Evolutionary conservation across 345 rosid species (phyloP).

Genomic region (Salix viminalis): DNA sequence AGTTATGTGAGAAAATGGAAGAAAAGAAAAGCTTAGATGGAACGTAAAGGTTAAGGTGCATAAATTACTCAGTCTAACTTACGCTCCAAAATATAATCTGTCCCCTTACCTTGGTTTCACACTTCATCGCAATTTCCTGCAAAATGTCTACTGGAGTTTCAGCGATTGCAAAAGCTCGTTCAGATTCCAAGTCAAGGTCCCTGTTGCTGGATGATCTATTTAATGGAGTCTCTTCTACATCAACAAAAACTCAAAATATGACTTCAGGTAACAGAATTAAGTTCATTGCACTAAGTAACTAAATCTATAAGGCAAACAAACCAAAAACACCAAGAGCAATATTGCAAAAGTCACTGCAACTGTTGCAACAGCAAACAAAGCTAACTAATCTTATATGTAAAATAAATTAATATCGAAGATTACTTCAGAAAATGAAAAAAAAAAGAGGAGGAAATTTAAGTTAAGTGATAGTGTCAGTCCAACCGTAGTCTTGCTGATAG

Average conservation of each 20-base stretch:
- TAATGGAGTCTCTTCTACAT: constrained; percentile 59
- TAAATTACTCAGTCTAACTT: not conserved
- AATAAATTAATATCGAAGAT: not conserved
- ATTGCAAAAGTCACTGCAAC: not conserved
- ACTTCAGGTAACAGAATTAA: not conserved
- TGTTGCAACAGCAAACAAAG: not conserved
- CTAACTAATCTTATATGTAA: not conserved
- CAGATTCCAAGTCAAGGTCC: constrained; percentile 62
- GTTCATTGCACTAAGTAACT: not conserved
- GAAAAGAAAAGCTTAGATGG: not conserved
- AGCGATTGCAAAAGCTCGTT: constrained; percentile 46
- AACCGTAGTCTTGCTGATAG: not conserved
- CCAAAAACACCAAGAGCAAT: not conserved
- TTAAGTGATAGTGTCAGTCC: not conserved
- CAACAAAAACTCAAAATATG: constrained; percentile 17
- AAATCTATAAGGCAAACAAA: not conserved
- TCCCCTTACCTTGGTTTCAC: constrained; percentile 73
- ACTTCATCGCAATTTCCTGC: constrained; percentile 74
- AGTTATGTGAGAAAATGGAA: not conserved
- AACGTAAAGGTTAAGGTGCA: not conserved
- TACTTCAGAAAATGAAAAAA: not conserved
- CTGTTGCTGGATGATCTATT: constrained; percentile 56
- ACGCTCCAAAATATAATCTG: not conserved
- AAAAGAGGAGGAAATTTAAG: not conserved
- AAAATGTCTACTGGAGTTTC: constrained; percentile 59